Evolutionary conservation across 805 yeast species (phyloP).

Genomic region (Grigorovia yakushimaensis): DNA sequence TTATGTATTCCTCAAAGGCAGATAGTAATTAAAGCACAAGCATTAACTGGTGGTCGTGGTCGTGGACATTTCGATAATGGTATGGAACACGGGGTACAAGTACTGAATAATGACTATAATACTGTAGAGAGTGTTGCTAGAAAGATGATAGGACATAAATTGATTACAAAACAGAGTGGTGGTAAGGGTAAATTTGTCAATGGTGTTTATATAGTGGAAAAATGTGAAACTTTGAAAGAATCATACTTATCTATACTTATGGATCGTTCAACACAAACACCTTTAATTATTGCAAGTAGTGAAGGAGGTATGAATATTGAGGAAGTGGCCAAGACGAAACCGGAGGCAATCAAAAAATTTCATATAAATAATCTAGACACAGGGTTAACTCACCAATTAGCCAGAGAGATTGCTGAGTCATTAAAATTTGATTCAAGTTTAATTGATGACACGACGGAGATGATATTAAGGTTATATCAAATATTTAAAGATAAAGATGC

Average conservation of each 20-base stretch:
- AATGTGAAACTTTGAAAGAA: constrained; percentile 88
- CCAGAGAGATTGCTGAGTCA: constrained; percentile 63
- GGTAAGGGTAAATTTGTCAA: constrained; percentile 94
- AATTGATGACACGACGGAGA: constrained; percentile 74
- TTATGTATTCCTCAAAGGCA: constrained; percentile 54
- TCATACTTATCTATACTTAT: constrained; percentile 89
- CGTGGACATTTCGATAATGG: constrained; percentile 89
- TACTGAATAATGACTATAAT: constrained; percentile 53
- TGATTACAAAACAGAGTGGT: constrained; percentile 97
- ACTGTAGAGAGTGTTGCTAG: constrained; percentile 80
- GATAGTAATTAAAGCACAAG: constrained; percentile 95
- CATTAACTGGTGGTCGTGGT: constrained; percentile 99
- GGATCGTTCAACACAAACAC: constrained; percentile 87
- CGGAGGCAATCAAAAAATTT: constrained; percentile 85
- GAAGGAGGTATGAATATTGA: constrained; percentile 99
- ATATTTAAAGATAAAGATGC: constrained; percentile 89
- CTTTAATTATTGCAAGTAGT: constrained; percentile 89
- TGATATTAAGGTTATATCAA: constrained; percentile 78
- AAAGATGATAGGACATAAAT: constrained; percentile 85
- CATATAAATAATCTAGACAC: constrained; percentile 54
- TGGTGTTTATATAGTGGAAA: constrained; percentile 91
- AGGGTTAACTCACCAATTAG: constrained; percentile 74
- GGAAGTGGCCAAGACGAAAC: constrained; percentile 89
- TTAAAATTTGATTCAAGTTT: constrained; percentile 77
- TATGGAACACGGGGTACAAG: constrained; percentile 90